Base-by-base conservation (phyloP, 1,139 yeast species). In the Nakaseomyces delphensis region DNA sequence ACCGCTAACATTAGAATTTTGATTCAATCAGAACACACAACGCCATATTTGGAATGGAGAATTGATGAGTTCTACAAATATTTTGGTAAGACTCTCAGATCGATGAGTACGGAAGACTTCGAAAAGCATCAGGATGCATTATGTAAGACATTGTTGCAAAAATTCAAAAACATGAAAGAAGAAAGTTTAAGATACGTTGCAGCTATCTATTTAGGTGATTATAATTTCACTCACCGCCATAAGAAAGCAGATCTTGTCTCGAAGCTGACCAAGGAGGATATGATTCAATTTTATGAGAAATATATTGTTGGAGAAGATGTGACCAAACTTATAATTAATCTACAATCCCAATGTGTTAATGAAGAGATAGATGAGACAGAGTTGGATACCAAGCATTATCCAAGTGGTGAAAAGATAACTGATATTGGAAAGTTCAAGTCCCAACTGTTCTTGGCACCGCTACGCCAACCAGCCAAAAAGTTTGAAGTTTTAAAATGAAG, bases 1-100 rank as follows among this genome's bases (percentile, higher is more conserved):
- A 74, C 87, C 2, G 70, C 79, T 53, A 94, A 95, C 11, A 73
- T 82, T 50, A 71, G 95, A 53, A 65, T 91, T n/a, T 66, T 89
- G 49, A 71, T 89, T 36, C 98, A 91, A 65, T 82, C 95, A 46
- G 96, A 87, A 62, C 76, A 83, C 58, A 66, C 84, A 2, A 72
- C 93, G 2, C 74, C 73, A 11, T 87, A 80, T 60, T 69, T 91
- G 51, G 87, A 85, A 57, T 74, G 74, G 50, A 74, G 98, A 60
- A 83, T 91, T 47, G 83, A 77, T 35, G 73, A 72, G 43, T 86
- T 85, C 57, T 66, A 86, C 45, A 52, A 52, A 9, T 54, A 51
- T 10, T 49, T 52, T 27, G 66, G 62, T 38, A 43, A 51, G 30
- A 59, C 48, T 53, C 73, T 64, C 67, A 69, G 42, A 49, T 60